phyloP scores from a whole-genome alignment of 2,329 filamentous ascomycete genomes.

The Penicillium sp. region DNA sequence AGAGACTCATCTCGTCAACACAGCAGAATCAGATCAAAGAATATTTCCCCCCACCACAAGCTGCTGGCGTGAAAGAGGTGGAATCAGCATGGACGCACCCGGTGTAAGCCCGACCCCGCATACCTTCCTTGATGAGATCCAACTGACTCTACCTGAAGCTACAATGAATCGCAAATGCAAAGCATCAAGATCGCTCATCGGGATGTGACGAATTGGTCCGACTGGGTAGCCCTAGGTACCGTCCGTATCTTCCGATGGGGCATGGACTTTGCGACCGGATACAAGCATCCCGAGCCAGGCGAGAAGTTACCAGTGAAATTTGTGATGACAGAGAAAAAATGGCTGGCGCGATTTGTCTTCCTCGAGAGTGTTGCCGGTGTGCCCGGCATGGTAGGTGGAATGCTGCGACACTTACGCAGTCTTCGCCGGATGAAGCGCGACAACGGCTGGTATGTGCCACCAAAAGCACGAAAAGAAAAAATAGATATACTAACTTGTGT shows the following conservation, averaged over 20 bases:
- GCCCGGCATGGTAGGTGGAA: constrained; percentile 94
- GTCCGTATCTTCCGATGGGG: constrained; percentile 77
- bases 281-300: constrained; percentile 68
- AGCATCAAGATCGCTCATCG: constrained; percentile 76
- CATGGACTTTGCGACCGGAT: constrained; percentile 81
- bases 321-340: constrained; percentile 80
- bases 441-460: constrained; percentile 73
- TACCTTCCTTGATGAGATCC: not conserved
- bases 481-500: not conserved
- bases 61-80: constrained; percentile 22
- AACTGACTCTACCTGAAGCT: constrained; percentile 47
- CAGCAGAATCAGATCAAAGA: constrained; percentile 21
- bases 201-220: constrained; percentile 70
- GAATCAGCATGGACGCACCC: constrained; percentile 42
- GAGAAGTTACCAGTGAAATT: constrained; percentile 58
- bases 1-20: constrained; percentile 21
- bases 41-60: constrained; percentile 21
- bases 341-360: constrained; percentile 88
- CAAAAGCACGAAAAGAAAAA: not conserved
- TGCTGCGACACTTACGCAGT: constrained; percentile 85
- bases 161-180: constrained; percentile 79
- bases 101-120: constrained; percentile 41
- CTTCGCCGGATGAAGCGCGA: constrained; percentile 86
- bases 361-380: constrained; percentile 94
- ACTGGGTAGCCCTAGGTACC: constrained; percentile 76